Conservation (phyloP, 2,329 filamentous ascomycete species). For the Fusarium sp. region DNA sequence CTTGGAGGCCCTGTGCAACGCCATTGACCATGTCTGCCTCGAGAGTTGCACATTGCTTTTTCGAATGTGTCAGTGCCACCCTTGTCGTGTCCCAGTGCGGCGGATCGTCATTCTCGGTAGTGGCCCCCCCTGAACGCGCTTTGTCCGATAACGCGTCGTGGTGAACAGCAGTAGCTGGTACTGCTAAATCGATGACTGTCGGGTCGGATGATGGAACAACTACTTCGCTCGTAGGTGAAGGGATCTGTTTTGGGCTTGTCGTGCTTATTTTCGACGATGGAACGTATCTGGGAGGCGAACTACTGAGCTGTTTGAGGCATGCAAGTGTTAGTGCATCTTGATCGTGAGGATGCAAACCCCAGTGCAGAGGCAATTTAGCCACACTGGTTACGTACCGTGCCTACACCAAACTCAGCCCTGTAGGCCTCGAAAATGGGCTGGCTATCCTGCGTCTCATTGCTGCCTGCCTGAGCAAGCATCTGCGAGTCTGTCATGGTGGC, state of each 20-base stretch:
- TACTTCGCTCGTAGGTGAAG: conserved; percentile 9
- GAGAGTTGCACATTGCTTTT: conserved; percentile 40
- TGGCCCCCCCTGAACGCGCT: conserved; percentile 29
- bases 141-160: conserved; percentile 26
- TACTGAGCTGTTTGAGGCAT: conserved; percentile 26
- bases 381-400: conserved; percentile 49
- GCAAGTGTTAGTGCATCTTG: conserved; percentile 28
- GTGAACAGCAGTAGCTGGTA: conserved; percentile 3
- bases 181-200: background rate
- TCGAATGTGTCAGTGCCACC: conserved; percentile 40
- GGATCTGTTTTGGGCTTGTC: background rate
- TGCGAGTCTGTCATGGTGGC: conserved; percentile 43
- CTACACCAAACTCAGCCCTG: conserved; percentile 51
- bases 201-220: conserved; percentile 14
- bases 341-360: conserved; percentile 6
- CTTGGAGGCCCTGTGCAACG: conserved; percentile 14
- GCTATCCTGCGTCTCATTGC: conserved; percentile 55
- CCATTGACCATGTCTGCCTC: conserved; percentile 13
- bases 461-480: conserved; percentile 45
- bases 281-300: conserved; percentile 16
- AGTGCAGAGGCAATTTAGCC: conserved; percentile 15
- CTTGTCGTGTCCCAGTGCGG: conserved; percentile 38
- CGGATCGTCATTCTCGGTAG: conserved; percentile 33
- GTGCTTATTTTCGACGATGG: conserved; percentile 1
- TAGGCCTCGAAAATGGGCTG: conserved; percentile 52